Percentiles rank a stretch among this genome's conserved stretches.
Evolutionary conservation across 495 filamentous ascomycete genomes (phyloP).

Genomic region (Pyrenopolyporus hunteri): DNA sequence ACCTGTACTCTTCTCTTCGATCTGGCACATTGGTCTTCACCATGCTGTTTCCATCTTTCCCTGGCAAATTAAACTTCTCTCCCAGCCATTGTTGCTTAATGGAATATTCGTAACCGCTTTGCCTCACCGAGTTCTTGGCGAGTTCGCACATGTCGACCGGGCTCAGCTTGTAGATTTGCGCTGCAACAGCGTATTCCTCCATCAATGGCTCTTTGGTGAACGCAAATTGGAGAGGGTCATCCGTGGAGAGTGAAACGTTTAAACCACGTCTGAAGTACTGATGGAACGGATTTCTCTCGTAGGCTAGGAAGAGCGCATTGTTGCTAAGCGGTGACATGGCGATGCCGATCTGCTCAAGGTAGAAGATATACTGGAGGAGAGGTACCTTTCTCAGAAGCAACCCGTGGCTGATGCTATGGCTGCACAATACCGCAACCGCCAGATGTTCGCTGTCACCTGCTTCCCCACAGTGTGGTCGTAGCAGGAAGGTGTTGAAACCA

Average conservation of each 20-base stretch:
- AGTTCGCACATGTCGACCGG: constrained; percentile 99
- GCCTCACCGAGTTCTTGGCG: constrained; percentile 91
- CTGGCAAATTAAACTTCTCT: constrained; percentile 70
- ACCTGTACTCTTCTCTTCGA: constrained; percentile 84
- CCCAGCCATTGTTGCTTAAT: constrained; percentile 93
- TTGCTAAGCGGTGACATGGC: constrained; percentile 99
- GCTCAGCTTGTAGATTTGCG: constrained; percentile 97
- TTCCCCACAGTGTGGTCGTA: constrained; percentile 95
- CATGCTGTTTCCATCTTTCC: constrained; percentile 83
- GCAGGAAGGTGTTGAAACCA: constrained; percentile 93
- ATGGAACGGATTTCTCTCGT: constrained; percentile 94
- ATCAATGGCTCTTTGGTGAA: constrained; percentile 98
- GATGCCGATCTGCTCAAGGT: constrained; percentile 96
- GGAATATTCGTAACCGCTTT: constrained; percentile 89
- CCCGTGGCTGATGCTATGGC: constrained; percentile 97
- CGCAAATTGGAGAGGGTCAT: constrained; percentile 96
- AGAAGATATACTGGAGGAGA: constrained; percentile 94
- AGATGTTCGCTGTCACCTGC: constrained; percentile 97
- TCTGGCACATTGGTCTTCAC: constrained; percentile 96
- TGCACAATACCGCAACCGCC: constrained; percentile 88
- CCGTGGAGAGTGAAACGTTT: constrained; percentile 94
- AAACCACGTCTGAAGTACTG: constrained; percentile 93
- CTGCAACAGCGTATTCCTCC: constrained; percentile 96
- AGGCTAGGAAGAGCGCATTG: constrained; percentile 95
- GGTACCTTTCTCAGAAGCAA: constrained; percentile 93